Conservation (phyloP, 805 yeast species). For the Isabelozyma gotoi region DNA sequence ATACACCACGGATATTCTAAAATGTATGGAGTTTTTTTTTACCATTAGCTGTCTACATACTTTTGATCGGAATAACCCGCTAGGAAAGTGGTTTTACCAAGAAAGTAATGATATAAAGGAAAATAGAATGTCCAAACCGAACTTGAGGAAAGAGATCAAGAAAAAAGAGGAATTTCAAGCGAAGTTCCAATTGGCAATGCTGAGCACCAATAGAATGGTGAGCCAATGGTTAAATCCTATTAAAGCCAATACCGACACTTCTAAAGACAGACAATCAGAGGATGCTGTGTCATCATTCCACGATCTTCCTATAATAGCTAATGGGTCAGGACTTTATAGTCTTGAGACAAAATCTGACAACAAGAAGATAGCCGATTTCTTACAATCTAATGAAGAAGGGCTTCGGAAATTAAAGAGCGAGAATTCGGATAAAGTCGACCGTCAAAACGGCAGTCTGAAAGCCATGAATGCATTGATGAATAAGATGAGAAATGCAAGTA, state of each 20-base stretch:
- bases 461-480: conserved; percentile 41
- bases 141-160: conserved; percentile 40
- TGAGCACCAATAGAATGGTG: conserved; percentile 33
- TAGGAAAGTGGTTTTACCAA: too few species aligned
- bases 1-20: neutral
- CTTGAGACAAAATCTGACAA: conserved; percentile 10
- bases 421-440: neutral
- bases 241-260: conserved; percentile 1
- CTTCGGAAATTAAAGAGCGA: conserved; percentile 4
- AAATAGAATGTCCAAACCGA: conserved; percentile 14
- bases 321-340: conserved; percentile 26
- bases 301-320: conserved; percentile 34
- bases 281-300: conserved; percentile 18
- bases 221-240: conserved; percentile 37
- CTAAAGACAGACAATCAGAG: neutral
- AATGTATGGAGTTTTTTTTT: too few species aligned
- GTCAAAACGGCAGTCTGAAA: conserved; percentile 18
- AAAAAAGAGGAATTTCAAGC: conserved; percentile 48
- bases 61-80: too few species aligned
- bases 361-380: conserved; percentile 25
- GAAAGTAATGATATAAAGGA: too few species aligned
- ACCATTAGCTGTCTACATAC: too few species aligned
- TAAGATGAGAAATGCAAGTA: conserved; percentile 26
- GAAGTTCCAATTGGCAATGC: conserved; percentile 43
- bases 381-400: conserved; percentile 6